Percentiles rank a stretch among this genome's conserved stretches.
phyloP scores from a whole-genome alignment of 2,329 filamentous ascomycete genomes.

The Epichloe elymi region DNA sequence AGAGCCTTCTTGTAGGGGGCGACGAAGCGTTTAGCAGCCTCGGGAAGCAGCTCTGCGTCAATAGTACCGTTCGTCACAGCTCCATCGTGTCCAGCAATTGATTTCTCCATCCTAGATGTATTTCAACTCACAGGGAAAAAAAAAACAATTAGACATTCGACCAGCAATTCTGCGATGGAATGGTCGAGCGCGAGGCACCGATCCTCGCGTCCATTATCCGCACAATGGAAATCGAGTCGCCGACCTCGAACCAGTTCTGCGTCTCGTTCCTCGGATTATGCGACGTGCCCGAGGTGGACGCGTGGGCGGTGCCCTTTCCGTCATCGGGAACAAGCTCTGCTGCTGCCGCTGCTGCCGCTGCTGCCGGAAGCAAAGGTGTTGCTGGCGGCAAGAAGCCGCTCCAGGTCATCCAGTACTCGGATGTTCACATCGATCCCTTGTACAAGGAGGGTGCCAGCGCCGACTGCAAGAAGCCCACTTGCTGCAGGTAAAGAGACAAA shows the following conservation, averaged over 20 bases:
- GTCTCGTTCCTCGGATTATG: slow-evolving; percentile 38
- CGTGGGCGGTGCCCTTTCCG: slow-evolving; percentile 30
- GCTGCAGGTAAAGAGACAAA: slow-evolving; percentile 29
- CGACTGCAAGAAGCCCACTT: slow-evolving; percentile 44
- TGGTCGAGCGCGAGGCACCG: slow-evolving; percentile 36
- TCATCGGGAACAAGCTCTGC: slow-evolving; percentile 19
- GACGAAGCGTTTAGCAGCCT: slow-evolving; percentile 24
- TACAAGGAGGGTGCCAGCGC: slow-evolving; percentile 39
- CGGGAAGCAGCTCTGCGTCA: slow-evolving; percentile 15
- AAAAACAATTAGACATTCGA: slow-evolving; percentile 28
- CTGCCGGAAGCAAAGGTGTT: slow-evolving; percentile 10
- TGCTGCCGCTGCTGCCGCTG: background rate
- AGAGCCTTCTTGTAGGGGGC: slow-evolving; percentile 27
- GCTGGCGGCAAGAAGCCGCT: slow-evolving; percentile 32
- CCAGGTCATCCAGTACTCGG: slow-evolving; percentile 43
- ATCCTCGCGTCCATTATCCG: slow-evolving; percentile 35
- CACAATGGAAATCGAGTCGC: slow-evolving; percentile 32
- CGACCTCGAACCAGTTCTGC: slow-evolving; percentile 38
- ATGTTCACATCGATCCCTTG: slow-evolving; percentile 43
- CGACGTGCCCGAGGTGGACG: slow-evolving; percentile 29
- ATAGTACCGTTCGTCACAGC: slow-evolving; percentile 11
- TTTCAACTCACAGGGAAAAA: no score
- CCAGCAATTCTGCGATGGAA: slow-evolving; percentile 38
- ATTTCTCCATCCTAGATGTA: no score
- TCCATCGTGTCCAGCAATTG: no score